Percentiles rank a stretch among this genome's conserved stretches.
These are phyloP conservation scores for Verticillium zaregamsianum DNA, from an alignment of 2,329 filamentous ascomycete species.

Conservation along the genomic window DNA sequence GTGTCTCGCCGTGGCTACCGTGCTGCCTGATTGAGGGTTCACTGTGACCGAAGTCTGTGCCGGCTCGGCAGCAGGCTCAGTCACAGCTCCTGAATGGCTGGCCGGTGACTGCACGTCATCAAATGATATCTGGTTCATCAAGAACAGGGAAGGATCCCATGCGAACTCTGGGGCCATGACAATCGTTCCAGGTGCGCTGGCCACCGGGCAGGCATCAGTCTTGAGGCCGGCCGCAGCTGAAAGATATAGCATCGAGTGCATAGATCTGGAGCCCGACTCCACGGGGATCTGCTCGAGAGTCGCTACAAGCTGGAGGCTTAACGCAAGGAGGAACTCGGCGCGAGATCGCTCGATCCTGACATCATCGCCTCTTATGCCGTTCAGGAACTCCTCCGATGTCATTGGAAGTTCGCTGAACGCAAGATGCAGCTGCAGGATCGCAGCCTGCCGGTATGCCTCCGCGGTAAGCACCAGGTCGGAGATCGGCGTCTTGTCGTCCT, in stretches of 20 bases:
- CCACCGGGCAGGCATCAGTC: not conserved
- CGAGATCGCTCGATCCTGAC: not conserved
- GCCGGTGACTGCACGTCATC: no score
- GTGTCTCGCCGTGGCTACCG: not conserved
- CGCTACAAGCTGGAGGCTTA: not conserved
- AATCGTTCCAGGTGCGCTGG: not conserved
- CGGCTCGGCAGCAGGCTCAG: no score
- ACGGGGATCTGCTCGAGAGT: not conserved
- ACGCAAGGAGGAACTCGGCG: not conserved
- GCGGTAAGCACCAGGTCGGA: not conserved
- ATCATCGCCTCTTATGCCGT: no score
- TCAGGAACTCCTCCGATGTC: no score
- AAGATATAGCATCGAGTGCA: not conserved
- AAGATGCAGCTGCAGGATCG: not conserved
- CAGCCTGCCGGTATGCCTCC: not conserved
- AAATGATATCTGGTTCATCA: no score
- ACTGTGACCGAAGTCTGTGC: not conserved
- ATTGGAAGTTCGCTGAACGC: not conserved
- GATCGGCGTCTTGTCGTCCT: not conserved
- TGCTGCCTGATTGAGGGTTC: not conserved
- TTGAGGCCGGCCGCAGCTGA: not conserved
- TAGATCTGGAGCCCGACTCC: not conserved
- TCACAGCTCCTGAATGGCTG: no score
- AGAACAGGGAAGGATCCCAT: no score
- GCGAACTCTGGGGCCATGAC: no score